Percentiles rank a stretch among this genome's conserved stretches.
Evolutionary conservation across 176 grass and related monocot species (phyloP).

Genomic region (Ensete ventricosum): DNA sequence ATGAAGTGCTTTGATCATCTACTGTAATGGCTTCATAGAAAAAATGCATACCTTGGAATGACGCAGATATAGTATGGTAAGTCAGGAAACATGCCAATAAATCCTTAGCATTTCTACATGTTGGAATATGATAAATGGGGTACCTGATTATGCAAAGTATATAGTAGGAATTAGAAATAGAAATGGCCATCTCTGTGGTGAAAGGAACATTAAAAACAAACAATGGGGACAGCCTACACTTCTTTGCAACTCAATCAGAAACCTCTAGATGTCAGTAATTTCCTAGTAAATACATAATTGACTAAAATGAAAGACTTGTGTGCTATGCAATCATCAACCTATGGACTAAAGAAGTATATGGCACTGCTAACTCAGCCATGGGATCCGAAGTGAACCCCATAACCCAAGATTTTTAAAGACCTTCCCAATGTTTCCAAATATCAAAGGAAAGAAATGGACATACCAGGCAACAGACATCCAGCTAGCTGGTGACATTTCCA

Average conservation of each 20-base stretch:
- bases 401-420: not conserved
- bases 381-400: not conserved
- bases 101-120: conserved; percentile 31
- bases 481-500: conserved; percentile 53
- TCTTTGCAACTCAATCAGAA: not conserved
- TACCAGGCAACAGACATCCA: conserved; percentile 86
- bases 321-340: not conserved
- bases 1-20: not conserved
- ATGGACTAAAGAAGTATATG: too few relatives aligned
- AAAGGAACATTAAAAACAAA: not conserved
- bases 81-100: conserved; percentile 62
- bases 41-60: conserved; percentile 39
- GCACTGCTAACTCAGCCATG: not conserved
- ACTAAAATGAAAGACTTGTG: not conserved
- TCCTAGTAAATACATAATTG: not conserved
- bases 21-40: conserved; percentile 5
- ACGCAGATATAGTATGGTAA: conserved; percentile 41
- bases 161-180: not conserved
- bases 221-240: not conserved
- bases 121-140: conserved; percentile 50
- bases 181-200: not conserved
- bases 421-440: not conserved
- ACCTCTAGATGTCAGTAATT: not conserved
- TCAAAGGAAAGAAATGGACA: not conserved
- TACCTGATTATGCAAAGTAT: conserved; percentile 35